Evolutionary conservation across 257 asterid genomes (phyloP).

Genomic region (Euphrasia confusa): DNA sequence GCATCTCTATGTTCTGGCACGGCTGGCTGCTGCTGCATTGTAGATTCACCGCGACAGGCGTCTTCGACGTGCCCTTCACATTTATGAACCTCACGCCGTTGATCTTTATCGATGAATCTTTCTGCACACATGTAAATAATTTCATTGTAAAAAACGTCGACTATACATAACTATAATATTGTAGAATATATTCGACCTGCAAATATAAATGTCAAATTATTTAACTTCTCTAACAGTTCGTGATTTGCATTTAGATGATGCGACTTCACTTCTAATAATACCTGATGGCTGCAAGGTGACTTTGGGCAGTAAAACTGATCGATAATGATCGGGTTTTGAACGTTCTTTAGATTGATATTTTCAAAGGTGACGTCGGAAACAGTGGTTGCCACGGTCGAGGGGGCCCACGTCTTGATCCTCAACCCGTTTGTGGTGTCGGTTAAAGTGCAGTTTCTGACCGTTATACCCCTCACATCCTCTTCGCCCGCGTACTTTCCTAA

Average conservation of each 20-base stretch:
- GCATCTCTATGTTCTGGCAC: slow-evolving; percentile 18
- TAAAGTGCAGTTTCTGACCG: slow-evolving; percentile 14
- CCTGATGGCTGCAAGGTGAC: slow-evolving; percentile 7
- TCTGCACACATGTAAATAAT: background rate
- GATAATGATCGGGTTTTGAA: slow-evolving; percentile 26
- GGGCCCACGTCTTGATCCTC: slow-evolving; percentile 30
- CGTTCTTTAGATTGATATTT: slow-evolving; percentile 4
- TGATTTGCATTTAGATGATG: no score
- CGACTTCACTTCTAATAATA: no score
- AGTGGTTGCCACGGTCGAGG: slow-evolving; percentile 5
- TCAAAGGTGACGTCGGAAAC: slow-evolving; percentile 21
- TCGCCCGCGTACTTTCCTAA: slow-evolving; percentile 24
- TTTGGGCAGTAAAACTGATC: slow-evolving; percentile 27
- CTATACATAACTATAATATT: background rate
- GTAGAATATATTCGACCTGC: no score
- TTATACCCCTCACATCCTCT: slow-evolving; percentile 14
- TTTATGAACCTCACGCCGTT: slow-evolving; percentile 13
- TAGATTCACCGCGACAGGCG: slow-evolving; percentile 4
- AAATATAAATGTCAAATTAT: no score
- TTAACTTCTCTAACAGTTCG: no score
- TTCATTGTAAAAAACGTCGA: background rate
- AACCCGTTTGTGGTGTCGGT: slow-evolving; percentile 18
- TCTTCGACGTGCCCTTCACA: slow-evolving; percentile 10
- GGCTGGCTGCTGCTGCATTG: slow-evolving; percentile 20
- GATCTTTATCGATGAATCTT: background rate